Evolutionary conservation across 1,139 yeast species (phyloP).

Genomic region (Kluyveromyces sp.): DNA sequence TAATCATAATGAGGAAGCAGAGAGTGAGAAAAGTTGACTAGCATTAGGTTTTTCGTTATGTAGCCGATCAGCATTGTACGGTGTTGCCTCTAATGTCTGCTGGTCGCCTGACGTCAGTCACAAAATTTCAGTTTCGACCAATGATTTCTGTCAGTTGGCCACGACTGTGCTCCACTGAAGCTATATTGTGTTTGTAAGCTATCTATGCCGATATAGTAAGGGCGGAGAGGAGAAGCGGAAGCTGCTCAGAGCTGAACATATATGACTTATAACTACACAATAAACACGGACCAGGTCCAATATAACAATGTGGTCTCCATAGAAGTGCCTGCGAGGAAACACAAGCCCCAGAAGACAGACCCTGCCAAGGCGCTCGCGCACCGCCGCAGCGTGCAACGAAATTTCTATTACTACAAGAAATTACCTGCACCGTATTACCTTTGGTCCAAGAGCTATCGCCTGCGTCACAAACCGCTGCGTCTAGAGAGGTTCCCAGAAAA

Average conservation of each 20-base stretch:
- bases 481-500: constrained; percentile 11
- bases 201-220: no score
- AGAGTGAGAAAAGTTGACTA: constrained; percentile 14
- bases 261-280: constrained; percentile 3
- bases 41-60: no score
- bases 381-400: background rate
- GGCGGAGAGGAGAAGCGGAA: background rate
- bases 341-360: background rate
- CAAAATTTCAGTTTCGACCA: no score
- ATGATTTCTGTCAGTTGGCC: no score
- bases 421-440: constrained; percentile 11
- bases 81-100: no score
- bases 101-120: no score
- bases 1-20: constrained; percentile 31
- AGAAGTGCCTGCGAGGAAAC: background rate
- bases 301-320: background rate
- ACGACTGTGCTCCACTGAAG: no score
- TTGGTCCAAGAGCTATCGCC: constrained; percentile 6
- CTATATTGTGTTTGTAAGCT: no score
- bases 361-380: background rate
- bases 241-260: background rate
- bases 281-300: background rate
- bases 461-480: constrained; percentile 10
- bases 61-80: no score
- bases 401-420: constrained; percentile 10